Conservation (phyloP, 2,329 filamentous ascomycete genomes). For the Blastomyces gilchristii region DNA sequence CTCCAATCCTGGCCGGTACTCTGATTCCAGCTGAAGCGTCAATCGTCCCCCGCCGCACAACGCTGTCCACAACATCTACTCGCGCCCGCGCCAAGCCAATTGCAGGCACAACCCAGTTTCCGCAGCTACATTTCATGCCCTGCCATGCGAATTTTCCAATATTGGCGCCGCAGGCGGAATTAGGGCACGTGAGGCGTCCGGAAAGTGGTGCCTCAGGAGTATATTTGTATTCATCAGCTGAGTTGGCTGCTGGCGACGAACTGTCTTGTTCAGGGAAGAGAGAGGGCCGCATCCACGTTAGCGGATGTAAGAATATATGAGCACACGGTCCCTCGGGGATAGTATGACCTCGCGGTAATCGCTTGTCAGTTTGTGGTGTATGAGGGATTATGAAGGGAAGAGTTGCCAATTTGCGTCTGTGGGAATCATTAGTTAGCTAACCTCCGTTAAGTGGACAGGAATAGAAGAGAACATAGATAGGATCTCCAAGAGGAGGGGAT, state of each 20-base stretch:
- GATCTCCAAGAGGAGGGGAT: conserved; percentile 10
- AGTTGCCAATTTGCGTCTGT: conserved; percentile 51
- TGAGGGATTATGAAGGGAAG: conserved; percentile 60
- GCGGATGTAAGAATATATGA: conserved; percentile 81
- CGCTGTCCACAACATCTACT: conserved; percentile 59
- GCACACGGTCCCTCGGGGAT: conserved; percentile 47
- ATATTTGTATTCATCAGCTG: conserved; percentile 15
- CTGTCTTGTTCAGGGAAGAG: conserved; percentile 39
- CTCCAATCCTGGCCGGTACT: conserved; percentile 31
- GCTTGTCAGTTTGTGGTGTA: conserved; percentile 22
- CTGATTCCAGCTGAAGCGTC: conserved; percentile 26
- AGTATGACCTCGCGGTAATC: conserved; percentile 17
- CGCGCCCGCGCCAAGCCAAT: conserved; percentile 75
- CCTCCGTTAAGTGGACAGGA: conserved; percentile 1
- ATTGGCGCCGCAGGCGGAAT: conserved; percentile 63
- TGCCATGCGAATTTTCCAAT: conserved; percentile 95
- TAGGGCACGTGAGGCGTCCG: conserved; percentile 76
- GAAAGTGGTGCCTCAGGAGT: conserved; percentile 61
- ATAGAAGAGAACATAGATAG: background rate
- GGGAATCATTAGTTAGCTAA: background rate
- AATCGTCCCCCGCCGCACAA: conserved; percentile 15
- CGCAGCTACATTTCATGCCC: conserved; percentile 84
- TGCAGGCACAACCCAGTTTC: conserved; percentile 79
- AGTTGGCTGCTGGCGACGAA: background rate
- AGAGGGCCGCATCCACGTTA: conserved; percentile 86